Evolutionary conservation across 352 stramenopile genomes (phyloP).

Genomic region (Phytophthora podocarpi): DNA sequence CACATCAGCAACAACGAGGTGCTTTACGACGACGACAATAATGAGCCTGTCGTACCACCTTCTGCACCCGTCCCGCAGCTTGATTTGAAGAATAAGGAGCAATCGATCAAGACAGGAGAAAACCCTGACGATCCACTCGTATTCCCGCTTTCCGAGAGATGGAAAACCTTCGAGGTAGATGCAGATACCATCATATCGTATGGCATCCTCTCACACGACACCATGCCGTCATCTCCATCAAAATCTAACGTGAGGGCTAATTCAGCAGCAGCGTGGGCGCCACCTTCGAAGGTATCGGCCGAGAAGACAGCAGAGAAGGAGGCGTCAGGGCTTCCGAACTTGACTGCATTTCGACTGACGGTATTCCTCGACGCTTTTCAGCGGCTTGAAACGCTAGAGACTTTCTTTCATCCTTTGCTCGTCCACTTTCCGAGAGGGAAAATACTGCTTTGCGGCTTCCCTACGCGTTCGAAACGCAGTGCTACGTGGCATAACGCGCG

Average conservation of each 20-base stretch:
- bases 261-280: slow-evolving; percentile 2
- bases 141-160: slow-evolving; percentile 45
- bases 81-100: slow-evolving; percentile 16
- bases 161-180: slow-evolving; percentile 54
- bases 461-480: slow-evolving; percentile 36
- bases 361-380: slow-evolving; percentile 78
- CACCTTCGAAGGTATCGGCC: slow-evolving; percentile 4
- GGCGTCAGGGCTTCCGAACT: not conserved
- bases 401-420: slow-evolving; percentile 64
- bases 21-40: slow-evolving; percentile 16
- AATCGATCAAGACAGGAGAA: slow-evolving; percentile 8
- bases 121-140: slow-evolving; percentile 30
- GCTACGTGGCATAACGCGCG: slow-evolving; percentile 59
- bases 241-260: not conserved
- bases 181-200: slow-evolving; percentile 52
- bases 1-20: slow-evolving; percentile 22
- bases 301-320: slow-evolving; percentile 19
- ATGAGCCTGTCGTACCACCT: not conserved
- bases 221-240: slow-evolving; percentile 11
- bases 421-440: slow-evolving; percentile 67
- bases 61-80: slow-evolving; percentile 5
- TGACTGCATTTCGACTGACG: slow-evolving; percentile 53
- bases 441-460: slow-evolving; percentile 68
- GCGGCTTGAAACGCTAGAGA: slow-evolving; percentile 55
- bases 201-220: slow-evolving; percentile 49